Conservation (phyloP, 2,329 filamentous ascomycete species). For the Nigrospora osmanthi region DNA sequence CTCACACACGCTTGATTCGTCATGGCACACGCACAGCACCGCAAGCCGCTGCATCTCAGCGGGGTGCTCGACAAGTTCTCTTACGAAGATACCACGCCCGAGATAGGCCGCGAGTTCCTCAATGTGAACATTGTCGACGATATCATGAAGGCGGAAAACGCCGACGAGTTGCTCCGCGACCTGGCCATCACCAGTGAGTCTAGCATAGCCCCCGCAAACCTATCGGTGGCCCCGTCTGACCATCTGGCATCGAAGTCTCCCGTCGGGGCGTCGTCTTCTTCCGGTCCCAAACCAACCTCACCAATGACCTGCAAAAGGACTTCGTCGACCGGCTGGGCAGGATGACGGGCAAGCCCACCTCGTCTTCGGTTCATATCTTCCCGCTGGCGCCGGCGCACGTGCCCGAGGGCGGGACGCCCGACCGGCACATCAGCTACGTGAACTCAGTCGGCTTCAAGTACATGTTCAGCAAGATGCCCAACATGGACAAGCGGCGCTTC, state of each 20-base stretch:
- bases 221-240: not conserved
- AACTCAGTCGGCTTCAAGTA: conserved; percentile 39
- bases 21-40: not conserved
- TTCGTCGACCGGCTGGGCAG: conserved; percentile 51
- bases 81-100: conserved; percentile 41
- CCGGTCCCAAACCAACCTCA: conserved; percentile 48
- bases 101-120: conserved; percentile 47
- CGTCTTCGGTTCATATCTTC: conserved; percentile 53
- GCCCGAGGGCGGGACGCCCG: conserved; percentile 41
- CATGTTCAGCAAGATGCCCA: conserved; percentile 18
- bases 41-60: conserved; percentile 21
- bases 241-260: conserved; percentile 37
- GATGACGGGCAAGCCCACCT: conserved; percentile 48
- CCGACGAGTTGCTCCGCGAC: conserved; percentile 49
- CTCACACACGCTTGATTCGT: too few relatives aligned
- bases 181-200: conserved; percentile 50
- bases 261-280: conserved; percentile 59
- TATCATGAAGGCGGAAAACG: conserved; percentile 40
- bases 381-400: conserved; percentile 43
- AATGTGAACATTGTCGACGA: conserved; percentile 43
- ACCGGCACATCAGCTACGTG: conserved; percentile 53
- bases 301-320: conserved; percentile 51
- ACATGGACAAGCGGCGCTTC: conserved; percentile 22
- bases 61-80: conserved; percentile 33
- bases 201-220: not conserved